Conservation (phyloP, 179 eudicot species). For the Patellifolia procumbens region DNA sequence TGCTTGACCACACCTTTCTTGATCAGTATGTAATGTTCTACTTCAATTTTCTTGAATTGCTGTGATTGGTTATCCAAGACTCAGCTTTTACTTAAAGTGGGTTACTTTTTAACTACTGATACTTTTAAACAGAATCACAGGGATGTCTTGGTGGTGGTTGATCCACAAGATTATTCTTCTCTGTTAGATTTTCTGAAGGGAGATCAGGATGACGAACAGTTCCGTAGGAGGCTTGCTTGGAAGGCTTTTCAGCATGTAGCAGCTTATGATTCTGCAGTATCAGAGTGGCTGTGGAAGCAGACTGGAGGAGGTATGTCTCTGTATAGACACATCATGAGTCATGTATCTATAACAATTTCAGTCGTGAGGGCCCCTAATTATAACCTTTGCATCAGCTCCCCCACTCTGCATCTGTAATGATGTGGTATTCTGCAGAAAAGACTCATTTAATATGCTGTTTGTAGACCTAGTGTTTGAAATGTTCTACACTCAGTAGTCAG, state of each 20-base stretch:
- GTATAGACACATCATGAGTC: not conserved
- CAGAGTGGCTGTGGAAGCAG: slow-evolving; percentile 97
- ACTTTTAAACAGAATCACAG: slow-evolving; percentile 69
- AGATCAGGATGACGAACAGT: slow-evolving; percentile 55
- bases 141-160: slow-evolving; percentile 94
- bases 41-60: not conserved
- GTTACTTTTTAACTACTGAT: not conserved
- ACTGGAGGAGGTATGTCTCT: slow-evolving; percentile 63
- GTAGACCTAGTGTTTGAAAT: not conserved
- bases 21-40: not conserved
- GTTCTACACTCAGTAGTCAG: too few relatives aligned
- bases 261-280: slow-evolving; percentile 95
- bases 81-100: not conserved
- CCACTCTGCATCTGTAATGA: not conserved
- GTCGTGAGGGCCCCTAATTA: not conserved
- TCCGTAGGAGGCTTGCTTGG: slow-evolving; percentile 82
- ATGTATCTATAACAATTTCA: not conserved
- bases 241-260: slow-evolving; percentile 96
- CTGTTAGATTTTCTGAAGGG: slow-evolving; percentile 64
- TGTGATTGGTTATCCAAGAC: not conserved
- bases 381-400: not conserved
- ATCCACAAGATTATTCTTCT: slow-evolving; percentile 75
- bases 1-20: slow-evolving; percentile 8
- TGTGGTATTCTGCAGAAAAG: not conserved
- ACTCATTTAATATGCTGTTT: not conserved